These are phyloP conservation scores for Termitomyces sp. DNA, from an alignment of 1,284 basidiomycete species.

Conservation along the genomic window DNA sequence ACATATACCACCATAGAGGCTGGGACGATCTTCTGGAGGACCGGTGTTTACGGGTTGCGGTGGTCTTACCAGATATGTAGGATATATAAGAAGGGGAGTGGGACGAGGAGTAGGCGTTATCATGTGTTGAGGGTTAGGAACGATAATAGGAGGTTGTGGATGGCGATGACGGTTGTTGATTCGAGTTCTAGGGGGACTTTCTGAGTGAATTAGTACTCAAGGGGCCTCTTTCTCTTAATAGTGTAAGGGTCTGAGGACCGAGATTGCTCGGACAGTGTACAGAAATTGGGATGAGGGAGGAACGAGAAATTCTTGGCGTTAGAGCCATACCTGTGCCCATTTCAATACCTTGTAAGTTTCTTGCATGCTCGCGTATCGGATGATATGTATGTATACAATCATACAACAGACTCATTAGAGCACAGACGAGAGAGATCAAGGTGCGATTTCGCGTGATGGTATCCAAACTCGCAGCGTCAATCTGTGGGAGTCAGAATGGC, in stretches of 20 bases:
- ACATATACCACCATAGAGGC: neutral
- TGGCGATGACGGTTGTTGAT: neutral
- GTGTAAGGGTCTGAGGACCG: neutral
- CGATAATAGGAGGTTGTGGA: neutral
- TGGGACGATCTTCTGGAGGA: neutral
- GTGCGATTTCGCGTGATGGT: conserved; percentile 58
- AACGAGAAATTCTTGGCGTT: neutral
- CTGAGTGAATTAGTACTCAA: neutral
- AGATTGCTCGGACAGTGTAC: neutral
- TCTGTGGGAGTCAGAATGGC: conserved; percentile 64
- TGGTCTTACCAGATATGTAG: neutral
- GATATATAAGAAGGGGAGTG: neutral
- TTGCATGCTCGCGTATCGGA: conserved; percentile 67
- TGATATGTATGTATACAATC: conserved; percentile 71
- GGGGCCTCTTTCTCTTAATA: neutral
- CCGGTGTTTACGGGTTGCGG: neutral
- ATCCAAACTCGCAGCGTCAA: conserved; percentile 44
- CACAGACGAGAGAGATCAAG: conserved; percentile 57
- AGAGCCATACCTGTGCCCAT: conserved; percentile 55
- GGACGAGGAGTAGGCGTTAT: neutral
- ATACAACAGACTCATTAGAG: conserved; percentile 61
- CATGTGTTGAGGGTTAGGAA: neutral
- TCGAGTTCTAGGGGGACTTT: neutral
- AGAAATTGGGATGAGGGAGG: neutral
- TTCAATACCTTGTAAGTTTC: conserved; percentile 61